Evolutionary conservation across 345 rosid species (phyloP).

Genomic region (Aethionema arabicum): DNA sequence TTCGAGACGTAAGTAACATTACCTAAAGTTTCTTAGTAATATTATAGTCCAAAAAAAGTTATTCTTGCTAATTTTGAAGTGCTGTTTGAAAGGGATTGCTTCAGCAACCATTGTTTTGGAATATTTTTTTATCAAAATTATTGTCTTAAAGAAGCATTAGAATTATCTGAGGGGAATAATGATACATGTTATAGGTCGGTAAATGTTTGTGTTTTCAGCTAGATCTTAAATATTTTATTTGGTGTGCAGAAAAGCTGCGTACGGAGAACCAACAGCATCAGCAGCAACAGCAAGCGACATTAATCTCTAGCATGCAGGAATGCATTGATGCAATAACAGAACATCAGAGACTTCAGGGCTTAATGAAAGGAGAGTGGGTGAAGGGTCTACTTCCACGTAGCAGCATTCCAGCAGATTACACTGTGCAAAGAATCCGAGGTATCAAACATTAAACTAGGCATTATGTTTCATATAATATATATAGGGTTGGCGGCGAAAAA

Average conservation of each 20-base stretch:
- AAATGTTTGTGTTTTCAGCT: slow-evolving; percentile 8
- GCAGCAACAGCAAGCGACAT: slow-evolving; percentile 61
- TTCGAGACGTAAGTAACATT: slow-evolving; percentile 53
- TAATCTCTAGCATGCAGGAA: slow-evolving; percentile 70
- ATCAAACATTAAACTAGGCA: slow-evolving; percentile 16
- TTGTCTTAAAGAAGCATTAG: background rate
- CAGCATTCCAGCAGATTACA: slow-evolving; percentile 66
- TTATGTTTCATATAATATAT: background rate
- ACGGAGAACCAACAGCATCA: slow-evolving; percentile 53
- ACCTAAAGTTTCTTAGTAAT: slow-evolving; percentile 8
- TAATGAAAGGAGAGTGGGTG: slow-evolving; percentile 95
- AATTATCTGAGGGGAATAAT: slow-evolving; percentile 5
- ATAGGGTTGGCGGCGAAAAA: too few relatives aligned
- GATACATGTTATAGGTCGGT: slow-evolving; percentile 6
- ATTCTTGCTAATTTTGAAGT: slow-evolving; percentile 21
- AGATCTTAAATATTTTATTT: slow-evolving; percentile 21
- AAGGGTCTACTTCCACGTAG: slow-evolving; percentile 84
- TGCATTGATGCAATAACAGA: slow-evolving; percentile 84
- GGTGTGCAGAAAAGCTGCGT: slow-evolving; percentile 56
- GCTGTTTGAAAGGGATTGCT: background rate
- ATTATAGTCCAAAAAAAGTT: slow-evolving; percentile 1
- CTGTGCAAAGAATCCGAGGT: slow-evolving; percentile 81
- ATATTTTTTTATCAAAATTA: background rate
- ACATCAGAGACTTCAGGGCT: slow-evolving; percentile 82
- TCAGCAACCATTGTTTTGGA: background rate